A percentile compares a stretch with the other conserved stretches of the same genome.
phyloP scores from a whole-genome alignment of 176 grass and related monocot genomes.

The Paspalum notatum region DNA sequence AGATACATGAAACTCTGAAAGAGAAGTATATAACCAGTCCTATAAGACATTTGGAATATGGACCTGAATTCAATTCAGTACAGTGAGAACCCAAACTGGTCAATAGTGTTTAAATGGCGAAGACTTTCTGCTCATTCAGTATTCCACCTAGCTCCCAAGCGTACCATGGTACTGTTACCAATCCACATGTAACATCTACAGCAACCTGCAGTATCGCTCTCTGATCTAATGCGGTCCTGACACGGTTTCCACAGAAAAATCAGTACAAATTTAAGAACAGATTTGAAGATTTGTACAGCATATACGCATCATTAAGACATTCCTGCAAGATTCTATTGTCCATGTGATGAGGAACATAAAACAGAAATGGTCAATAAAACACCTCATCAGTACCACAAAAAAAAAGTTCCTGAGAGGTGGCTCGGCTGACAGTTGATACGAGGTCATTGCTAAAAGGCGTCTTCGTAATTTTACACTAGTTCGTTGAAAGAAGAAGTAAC shows the following conservation, averaged over 20 bases:
- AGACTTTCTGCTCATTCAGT: slow-evolving; percentile 4
- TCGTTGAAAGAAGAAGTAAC: background rate
- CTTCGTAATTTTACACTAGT: background rate
- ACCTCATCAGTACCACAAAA: background rate
- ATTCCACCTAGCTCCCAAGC: background rate
- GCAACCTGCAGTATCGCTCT: slow-evolving; percentile 48
- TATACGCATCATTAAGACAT: slow-evolving; percentile 47
- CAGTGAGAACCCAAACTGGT: background rate
- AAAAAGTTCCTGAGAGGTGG: slow-evolving; percentile 28
- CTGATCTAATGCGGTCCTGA: slow-evolving; percentile 47
- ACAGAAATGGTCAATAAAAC: background rate
- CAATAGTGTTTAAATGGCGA: background rate
- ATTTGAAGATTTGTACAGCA: slow-evolving; percentile 3
- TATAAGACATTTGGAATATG: slow-evolving; percentile 26
- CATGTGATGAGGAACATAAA: slow-evolving; percentile 56
- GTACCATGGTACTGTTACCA: slow-evolving; percentile 32
- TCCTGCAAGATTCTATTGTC: slow-evolving; percentile 58
- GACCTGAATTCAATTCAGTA: slow-evolving; percentile 2
- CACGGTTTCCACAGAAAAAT: background rate
- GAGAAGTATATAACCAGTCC: slow-evolving; percentile 50
- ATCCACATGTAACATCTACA: slow-evolving; percentile 51
- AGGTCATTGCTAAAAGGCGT: background rate
- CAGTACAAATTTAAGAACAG: background rate
- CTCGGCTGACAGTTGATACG: slow-evolving; percentile 41
- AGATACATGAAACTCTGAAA: slow-evolving; percentile 47